Evolutionary conservation across 768 basidiomycete genomes (phyloP).

Genomic region (Sarcomyxa edulis): DNA sequence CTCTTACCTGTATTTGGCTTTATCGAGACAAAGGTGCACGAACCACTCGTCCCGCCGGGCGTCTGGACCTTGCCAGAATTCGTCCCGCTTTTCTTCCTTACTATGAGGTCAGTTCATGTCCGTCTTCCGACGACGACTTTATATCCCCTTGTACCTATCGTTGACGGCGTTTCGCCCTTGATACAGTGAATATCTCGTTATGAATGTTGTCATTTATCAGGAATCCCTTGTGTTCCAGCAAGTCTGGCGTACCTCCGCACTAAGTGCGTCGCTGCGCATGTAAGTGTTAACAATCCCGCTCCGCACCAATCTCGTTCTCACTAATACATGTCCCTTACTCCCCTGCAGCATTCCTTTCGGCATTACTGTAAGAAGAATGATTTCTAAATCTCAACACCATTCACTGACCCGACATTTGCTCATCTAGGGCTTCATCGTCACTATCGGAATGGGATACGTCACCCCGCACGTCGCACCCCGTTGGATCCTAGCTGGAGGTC

Average conservation of each 20-base stretch:
- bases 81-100: slow-evolving; percentile 30
- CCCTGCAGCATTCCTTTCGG: slow-evolving; percentile 33
- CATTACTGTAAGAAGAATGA: slow-evolving; percentile 10
- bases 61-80: slow-evolving; percentile 26
- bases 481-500: slow-evolving; percentile 35
- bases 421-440: slow-evolving; percentile 20
- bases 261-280: slow-evolving; percentile 31
- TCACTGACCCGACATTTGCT: background rate
- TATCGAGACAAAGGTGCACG: slow-evolving; percentile 10
- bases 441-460: slow-evolving; percentile 32
- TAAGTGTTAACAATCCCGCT: slow-evolving; percentile 5
- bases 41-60: slow-evolving; percentile 36
- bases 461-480: slow-evolving; percentile 28
- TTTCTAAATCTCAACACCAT: background rate
- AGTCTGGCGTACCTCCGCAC: slow-evolving; percentile 29
- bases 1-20: slow-evolving; percentile 31
- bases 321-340: background rate
- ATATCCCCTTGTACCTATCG: background rate
- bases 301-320: slow-evolving; percentile 1
- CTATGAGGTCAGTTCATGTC: background rate
- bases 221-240: slow-evolving; percentile 27
- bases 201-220: slow-evolving; percentile 32
- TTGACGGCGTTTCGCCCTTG: slow-evolving; percentile 14
- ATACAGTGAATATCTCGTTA: slow-evolving; percentile 29
- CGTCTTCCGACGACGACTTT: no score